These are phyloP conservation scores for Sarcodon sp. DNA, from an alignment of 768 basidiomycete genomes.

Conservation along the genomic window DNA sequence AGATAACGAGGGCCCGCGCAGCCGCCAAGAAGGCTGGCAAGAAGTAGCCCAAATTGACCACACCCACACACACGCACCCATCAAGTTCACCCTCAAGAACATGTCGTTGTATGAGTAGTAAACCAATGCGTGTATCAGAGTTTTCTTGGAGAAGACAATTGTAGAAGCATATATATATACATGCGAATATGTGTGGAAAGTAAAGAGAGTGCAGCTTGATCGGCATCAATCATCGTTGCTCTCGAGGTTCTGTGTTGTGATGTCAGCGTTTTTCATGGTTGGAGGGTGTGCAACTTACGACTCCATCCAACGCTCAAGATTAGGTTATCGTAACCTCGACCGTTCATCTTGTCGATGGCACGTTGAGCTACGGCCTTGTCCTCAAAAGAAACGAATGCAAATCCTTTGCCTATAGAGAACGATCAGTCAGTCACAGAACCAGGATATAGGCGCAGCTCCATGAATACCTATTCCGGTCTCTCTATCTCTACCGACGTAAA, in stretches of 20 bases:
- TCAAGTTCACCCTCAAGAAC: neutral
- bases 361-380: slow-evolving; percentile 64
- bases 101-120: neutral
- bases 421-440: no score
- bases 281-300: slow-evolving; percentile 26
- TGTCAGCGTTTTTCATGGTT: neutral
- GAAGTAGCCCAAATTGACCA: slow-evolving; percentile 24
- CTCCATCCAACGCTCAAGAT: slow-evolving; percentile 65
- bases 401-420: slow-evolving; percentile 67
- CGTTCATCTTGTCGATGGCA: slow-evolving; percentile 88
- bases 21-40: slow-evolving; percentile 64
- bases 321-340: slow-evolving; percentile 85
- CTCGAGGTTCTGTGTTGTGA: slow-evolving; percentile 20
- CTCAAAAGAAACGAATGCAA: slow-evolving; percentile 96
- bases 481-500: slow-evolving; percentile 89
- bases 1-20: slow-evolving; percentile 46
- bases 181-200: no score
- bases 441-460: no score
- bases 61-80: neutral
- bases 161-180: no score
- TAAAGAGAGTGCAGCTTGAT: no score
- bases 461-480: slow-evolving; percentile 50
- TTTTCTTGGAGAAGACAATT: no score
- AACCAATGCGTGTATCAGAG: no score
- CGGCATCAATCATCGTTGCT: slow-evolving; percentile 13